Conservation (phyloP, 2,329 filamentous ascomycete species). For the Diaporthe humulicola region DNA sequence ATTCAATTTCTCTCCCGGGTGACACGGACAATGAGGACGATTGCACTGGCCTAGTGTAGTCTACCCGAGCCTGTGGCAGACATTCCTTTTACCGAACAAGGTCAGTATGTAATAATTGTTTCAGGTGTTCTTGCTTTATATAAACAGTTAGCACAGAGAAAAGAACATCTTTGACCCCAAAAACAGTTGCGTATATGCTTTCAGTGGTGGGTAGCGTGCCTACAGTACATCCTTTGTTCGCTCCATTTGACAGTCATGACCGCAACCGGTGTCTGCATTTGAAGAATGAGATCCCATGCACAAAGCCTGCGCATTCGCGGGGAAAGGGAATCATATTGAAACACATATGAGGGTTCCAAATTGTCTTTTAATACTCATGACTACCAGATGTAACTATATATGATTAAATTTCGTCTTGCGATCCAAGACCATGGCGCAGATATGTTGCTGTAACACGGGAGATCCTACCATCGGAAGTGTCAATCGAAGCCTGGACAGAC, state of each 20-base stretch:
- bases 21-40: neutral
- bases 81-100: no score
- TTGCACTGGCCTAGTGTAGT: neutral
- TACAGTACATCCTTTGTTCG: neutral
- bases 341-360: no score
- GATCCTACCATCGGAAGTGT: neutral
- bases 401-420: no score
- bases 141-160: neutral
- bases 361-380: no score
- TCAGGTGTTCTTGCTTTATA: neutral
- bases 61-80: neutral
- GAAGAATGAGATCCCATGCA: neutral
- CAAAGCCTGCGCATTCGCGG: neutral
- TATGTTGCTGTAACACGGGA: neutral
- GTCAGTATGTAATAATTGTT: neutral
- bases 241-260: neutral
- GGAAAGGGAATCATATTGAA: no score
- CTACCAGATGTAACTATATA: neutral
- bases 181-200: neutral
- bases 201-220: no score
- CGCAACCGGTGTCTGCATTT: neutral
- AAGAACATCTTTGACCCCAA: neutral
- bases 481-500: neutral
- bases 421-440: neutral
- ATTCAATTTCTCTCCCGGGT: neutral